Conservation (phyloP, 2,329 filamentous ascomycete species). For the Xylogone sp. region DNA sequence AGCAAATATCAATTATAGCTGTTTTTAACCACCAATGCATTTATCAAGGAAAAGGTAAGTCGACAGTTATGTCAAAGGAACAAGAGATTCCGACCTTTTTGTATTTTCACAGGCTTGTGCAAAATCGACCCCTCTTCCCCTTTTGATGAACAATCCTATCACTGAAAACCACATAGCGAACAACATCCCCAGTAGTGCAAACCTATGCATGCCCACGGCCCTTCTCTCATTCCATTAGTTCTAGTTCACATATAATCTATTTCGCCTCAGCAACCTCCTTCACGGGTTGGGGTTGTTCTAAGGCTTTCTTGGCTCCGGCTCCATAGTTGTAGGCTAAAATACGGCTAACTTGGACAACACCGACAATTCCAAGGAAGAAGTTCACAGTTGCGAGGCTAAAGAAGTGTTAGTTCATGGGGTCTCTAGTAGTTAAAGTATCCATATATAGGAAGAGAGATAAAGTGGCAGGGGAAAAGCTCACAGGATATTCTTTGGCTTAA, state of each 20-base stretch:
- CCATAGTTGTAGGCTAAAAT: constrained; percentile 65
- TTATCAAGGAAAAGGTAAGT: too few species aligned
- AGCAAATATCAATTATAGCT: too few species aligned
- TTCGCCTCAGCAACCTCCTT: constrained; percentile 18
- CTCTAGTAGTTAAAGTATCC: neutral
- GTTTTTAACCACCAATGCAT: too few species aligned
- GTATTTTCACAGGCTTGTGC: neutral
- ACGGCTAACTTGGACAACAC: constrained; percentile 74
- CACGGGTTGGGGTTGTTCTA: constrained; percentile 22
- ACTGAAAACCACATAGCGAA: neutral
- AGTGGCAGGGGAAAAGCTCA: constrained; percentile 37
- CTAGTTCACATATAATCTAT: neutral
- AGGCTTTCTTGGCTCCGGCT: constrained; percentile 45
- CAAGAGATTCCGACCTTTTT: neutral
- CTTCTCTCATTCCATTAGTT: neutral
- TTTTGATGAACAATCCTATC: too few species aligned
- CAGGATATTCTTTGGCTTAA: constrained; percentile 90
- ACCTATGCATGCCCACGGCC: neutral
- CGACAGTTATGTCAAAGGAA: too few species aligned
- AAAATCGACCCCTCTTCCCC: too few species aligned
- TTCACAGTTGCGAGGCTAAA: constrained; percentile 85
- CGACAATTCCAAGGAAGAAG: constrained; percentile 93
- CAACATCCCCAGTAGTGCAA: neutral
- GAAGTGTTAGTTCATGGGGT: constrained; percentile 1
- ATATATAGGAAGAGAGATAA: neutral